Evolutionary conservation across 1,139 yeast species (phyloP).

Genomic region (Wickerhamiella pararugosa): DNA sequence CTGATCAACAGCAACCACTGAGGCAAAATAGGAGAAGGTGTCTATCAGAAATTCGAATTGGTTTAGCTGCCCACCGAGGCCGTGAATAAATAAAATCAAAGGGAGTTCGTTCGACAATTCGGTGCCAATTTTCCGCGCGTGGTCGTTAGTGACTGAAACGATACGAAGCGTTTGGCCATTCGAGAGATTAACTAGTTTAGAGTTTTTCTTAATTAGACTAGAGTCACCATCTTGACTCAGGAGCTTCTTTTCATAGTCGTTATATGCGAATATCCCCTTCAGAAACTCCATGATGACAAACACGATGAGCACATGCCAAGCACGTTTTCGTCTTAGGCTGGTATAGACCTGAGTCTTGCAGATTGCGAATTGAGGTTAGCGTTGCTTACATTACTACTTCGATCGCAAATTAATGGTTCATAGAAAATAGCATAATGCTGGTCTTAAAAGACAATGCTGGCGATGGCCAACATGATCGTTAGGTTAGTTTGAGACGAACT

Average conservation of each 20-base stretch:
- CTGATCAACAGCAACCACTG: conserved; percentile 47
- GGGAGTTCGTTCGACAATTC: conserved; percentile 29
- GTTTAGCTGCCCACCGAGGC: conserved; percentile 63
- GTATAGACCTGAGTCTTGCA: too few relatives aligned
- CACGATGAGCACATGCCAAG: not conserved
- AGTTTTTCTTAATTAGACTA: conserved; percentile 15
- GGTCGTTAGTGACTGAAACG: conserved; percentile 22
- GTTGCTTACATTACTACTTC: too few relatives aligned
- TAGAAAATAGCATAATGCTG: too few relatives aligned
- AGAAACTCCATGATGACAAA: conserved; percentile 10
- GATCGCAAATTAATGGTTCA: too few relatives aligned
- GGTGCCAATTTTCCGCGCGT: conserved; percentile 22
- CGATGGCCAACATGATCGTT: too few relatives aligned
- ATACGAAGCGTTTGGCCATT: conserved; percentile 16
- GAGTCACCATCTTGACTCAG: conserved; percentile 17
- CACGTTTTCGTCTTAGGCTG: too few relatives aligned
- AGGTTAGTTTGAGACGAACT: too few relatives aligned
- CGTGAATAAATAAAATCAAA: conserved; percentile 48
- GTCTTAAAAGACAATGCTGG: too few relatives aligned
- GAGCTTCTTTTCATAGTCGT: conserved; percentile 17
- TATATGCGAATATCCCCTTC: conserved; percentile 18
- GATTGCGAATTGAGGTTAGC: too few relatives aligned
- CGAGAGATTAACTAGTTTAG: conserved; percentile 3
- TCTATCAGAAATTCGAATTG: conserved; percentile 58
- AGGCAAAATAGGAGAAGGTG: conserved; percentile 49